Evolutionary conservation across 2,329 filamentous ascomycete species (phyloP).

Genomic region (Colletotrichum sp.): DNA sequence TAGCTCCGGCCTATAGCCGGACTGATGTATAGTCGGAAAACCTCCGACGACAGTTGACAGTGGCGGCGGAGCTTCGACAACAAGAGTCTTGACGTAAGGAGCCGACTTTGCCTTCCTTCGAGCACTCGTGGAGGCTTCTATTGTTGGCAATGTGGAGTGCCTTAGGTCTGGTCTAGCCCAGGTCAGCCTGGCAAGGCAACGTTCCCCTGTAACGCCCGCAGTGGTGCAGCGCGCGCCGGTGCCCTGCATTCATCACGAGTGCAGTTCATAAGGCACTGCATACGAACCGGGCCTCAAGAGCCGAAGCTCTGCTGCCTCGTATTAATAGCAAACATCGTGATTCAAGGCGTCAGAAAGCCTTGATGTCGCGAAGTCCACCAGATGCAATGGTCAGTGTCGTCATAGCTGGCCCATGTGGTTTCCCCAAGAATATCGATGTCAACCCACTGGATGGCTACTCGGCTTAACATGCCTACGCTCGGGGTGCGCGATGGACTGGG

Average conservation of each 20-base stretch:
- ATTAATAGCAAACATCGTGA: neutral
- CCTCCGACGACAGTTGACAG: neutral
- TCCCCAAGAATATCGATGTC: neutral
- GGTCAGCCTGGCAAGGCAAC: constrained; percentile 19
- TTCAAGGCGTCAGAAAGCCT: neutral
- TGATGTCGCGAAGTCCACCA: neutral
- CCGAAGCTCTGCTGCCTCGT: neutral
- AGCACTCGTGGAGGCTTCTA: constrained; percentile 7
- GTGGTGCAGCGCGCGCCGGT: neutral
- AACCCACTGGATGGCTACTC: neutral
- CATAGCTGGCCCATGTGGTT: neutral
- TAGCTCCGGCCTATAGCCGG: constrained; percentile 7
- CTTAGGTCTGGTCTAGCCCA: neutral
- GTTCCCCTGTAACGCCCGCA: neutral
- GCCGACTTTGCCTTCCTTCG: neutral
- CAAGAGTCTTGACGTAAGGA: constrained; percentile 4
- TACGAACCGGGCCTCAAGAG: neutral
- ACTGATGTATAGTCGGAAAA: neutral
- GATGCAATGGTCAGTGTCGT: neutral
- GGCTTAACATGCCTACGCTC: neutral
- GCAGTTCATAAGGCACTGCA: neutral
- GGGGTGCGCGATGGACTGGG: neutral
- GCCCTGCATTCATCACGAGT: constrained; percentile 3
- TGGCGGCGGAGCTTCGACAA: neutral
- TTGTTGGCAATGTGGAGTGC: constrained; percentile 17